Base-by-base conservation (phyloP, 352 stramenopile species). In the Pythium diclinum region DNA sequence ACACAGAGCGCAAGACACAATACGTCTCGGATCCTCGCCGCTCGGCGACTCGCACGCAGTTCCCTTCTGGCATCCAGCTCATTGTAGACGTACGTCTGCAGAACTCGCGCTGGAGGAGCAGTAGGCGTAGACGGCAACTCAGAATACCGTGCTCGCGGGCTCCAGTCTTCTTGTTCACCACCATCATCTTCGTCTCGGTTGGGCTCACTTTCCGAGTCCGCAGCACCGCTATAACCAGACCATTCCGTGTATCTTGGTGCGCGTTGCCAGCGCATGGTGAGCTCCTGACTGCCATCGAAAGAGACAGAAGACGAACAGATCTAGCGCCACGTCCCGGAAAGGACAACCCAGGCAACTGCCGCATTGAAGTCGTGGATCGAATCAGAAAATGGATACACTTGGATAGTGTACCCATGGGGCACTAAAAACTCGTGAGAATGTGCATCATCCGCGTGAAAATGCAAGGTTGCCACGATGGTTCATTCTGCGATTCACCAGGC, bases 381-480 rank as follows among this genome's bases (percentile, higher is more conserved):
- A 34, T 65, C 14, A 52, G 44, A 19, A 61, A 44, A 65, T 70
- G 63, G 63, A 4, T 70, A 54, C 63, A 65, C 36, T 61, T 56
- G 46, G 25, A 30, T 51, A 51, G 10, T 21, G 21, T 33, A 21
- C 25, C 30, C 42, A 14, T 46, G 56, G 17, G 42, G 40, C 7
- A 47, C 19, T 21, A 61, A 52, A 17, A 19, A 21, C 19, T 6
- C 3, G 1, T 28, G 48, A 56, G 21, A 52, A 52, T 30, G n/a
- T 47, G 13, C 40, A 47, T n/a, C n/a, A 47, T 16, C 19, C 40
- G n/a, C 17, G 13, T 36, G 17, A 28, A 14, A 28, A 28, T 28
- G 25, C 25, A 3, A 28, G 25, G 25, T 28, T 28, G 25, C 25
- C 25, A 3, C 4, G 25, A 28, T 16, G 40, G 14, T 47, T 47